Percentiles rank a stretch among this genome's conserved stretches.
Conservation (phyloP, 208 protist genomes). For the Wallacemonas rigidus region DNA sequence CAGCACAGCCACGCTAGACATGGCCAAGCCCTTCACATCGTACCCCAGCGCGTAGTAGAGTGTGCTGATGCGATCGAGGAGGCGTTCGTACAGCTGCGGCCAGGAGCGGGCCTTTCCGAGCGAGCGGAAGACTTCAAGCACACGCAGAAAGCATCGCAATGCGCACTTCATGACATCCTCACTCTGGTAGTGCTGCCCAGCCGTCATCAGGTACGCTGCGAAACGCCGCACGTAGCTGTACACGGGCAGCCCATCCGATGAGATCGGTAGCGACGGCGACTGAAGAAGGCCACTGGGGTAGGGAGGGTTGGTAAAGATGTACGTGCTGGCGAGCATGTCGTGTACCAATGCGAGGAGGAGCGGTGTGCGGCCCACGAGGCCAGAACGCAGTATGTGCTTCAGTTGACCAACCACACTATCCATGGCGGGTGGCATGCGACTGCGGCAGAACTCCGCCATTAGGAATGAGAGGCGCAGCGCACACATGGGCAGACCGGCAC, state of each 20-base stretch:
- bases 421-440: slow-evolving; percentile 51
- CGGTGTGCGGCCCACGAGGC: slow-evolving; percentile 34
- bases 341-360: slow-evolving; percentile 52
- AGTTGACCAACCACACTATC: slow-evolving; percentile 47
- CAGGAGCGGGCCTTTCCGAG: slow-evolving; percentile 57
- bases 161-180: slow-evolving; percentile 47
- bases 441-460: slow-evolving; percentile 71
- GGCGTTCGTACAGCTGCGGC: slow-evolving; percentile 58
- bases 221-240: slow-evolving; percentile 55
- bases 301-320: slow-evolving; percentile 72
- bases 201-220: slow-evolving; percentile 42
- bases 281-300: slow-evolving; percentile 43
- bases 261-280: slow-evolving; percentile 23
- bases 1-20: slow-evolving; percentile 48
- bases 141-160: slow-evolving; percentile 73
- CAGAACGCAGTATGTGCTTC: slow-evolving; percentile 49
- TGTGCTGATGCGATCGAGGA: slow-evolving; percentile 45
- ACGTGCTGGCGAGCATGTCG: slow-evolving; percentile 59
- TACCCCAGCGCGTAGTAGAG: slow-evolving; percentile 68
- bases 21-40: slow-evolving; percentile 52
- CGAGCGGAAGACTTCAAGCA: slow-evolving; percentile 50
- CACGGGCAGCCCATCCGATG: slow-evolving; percentile 24
- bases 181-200: slow-evolving; percentile 53
- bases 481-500: slow-evolving; percentile 36
- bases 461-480: slow-evolving; percentile 63